A percentile compares a stretch with the other conserved stretches of the same genome.
These are phyloP conservation scores for Gymnopus androsaceus DNA, from an alignment of 1,284 basidiomycete species.

Conservation along the genomic window DNA sequence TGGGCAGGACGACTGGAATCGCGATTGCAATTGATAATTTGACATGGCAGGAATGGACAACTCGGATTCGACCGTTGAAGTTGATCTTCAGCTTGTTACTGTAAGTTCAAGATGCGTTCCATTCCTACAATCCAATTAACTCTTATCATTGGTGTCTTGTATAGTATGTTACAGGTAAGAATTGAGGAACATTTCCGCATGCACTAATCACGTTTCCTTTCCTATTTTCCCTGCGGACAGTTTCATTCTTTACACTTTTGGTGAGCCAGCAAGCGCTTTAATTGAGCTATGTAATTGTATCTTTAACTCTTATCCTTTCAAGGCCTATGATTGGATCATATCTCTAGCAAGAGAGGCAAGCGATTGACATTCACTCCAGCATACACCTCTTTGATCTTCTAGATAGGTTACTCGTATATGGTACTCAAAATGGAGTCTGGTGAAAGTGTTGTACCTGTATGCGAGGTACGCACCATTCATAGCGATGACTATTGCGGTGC, in stretches of 20 bases:
- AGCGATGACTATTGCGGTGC: conserved; percentile 11
- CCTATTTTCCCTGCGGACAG: neutral
- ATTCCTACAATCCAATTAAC: neutral
- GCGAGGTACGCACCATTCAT: conserved; percentile 22
- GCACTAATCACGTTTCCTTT: neutral
- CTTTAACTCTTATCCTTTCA: neutral
- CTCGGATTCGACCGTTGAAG: neutral
- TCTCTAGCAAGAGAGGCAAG: conserved; percentile 1
- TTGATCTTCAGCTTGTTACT: conserved; percentile 10
- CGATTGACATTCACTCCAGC: neutral
- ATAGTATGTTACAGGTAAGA: conserved; percentile 5
- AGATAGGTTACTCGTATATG: conserved; percentile 24
- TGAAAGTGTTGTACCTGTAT: conserved; percentile 25
- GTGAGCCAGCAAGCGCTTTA: neutral
- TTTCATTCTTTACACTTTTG: conserved; percentile 7
- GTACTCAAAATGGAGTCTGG: conserved; percentile 22
- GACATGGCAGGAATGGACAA: neutral
- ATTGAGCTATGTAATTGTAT: neutral
- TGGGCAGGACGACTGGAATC: no score
- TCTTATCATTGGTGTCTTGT: neutral
- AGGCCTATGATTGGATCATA: conserved; percentile 12
- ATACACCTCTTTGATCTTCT: neutral
- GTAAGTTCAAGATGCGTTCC: neutral
- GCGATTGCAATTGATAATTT: no score
- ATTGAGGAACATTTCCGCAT: neutral